Percentiles rank a stretch among this genome's conserved stretches.
phyloP scores from a whole-genome alignment of 164 flowering plant species.

The Berberis thunbergii region DNA sequence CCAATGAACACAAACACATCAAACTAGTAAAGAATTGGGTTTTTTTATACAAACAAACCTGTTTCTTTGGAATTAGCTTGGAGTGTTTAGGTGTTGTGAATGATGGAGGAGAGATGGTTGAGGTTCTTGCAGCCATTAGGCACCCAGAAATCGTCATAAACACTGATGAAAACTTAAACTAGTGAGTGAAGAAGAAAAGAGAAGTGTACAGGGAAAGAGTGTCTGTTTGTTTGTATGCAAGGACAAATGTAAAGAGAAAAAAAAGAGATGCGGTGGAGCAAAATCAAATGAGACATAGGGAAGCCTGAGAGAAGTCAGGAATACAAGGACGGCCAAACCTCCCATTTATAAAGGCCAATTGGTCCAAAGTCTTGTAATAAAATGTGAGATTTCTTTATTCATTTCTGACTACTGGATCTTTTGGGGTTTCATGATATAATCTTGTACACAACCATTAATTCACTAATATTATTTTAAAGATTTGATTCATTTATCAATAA shows the following conservation, averaged over 20 bases:
- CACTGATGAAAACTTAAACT: neutral
- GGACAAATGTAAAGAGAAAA: neutral
- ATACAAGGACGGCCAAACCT: no score
- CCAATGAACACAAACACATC: neutral
- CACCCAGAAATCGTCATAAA: neutral
- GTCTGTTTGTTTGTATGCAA: neutral
- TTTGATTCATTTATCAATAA: no score
- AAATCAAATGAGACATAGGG: no score
- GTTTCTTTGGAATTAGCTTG: neutral
- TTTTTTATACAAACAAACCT: neutral
- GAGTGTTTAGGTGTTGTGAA: neutral
- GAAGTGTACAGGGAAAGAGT: neutral
- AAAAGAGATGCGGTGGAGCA: neutral
- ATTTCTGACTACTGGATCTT: no score
- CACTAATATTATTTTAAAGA: no score
- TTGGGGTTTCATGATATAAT: no score
- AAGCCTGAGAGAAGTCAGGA: no score
- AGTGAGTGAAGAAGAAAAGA: neutral
- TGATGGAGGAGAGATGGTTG: neutral
- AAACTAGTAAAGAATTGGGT: neutral
- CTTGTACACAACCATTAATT: no score
- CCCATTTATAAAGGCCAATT: no score
- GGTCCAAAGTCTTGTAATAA: no score
- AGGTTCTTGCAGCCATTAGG: neutral
- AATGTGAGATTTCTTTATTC: no score